Conservation (phyloP, 2,329 filamentous ascomycete species). For the Colletotrichum shisoi region DNA sequence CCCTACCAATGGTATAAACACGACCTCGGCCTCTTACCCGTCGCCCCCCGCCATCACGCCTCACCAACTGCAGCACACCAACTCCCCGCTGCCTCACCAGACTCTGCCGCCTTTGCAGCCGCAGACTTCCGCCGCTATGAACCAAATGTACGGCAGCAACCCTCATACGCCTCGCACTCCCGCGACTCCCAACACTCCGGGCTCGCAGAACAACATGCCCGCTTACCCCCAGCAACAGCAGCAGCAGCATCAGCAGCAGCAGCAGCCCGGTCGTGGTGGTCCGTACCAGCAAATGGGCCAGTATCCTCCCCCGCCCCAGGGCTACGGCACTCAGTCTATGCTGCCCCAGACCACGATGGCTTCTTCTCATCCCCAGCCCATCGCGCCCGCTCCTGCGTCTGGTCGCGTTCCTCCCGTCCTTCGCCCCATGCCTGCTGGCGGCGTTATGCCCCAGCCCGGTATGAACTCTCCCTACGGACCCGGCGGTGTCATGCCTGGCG, state of each 20-base stretch:
- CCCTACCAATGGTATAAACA: constrained; percentile 65
- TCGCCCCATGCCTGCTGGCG: constrained; percentile 75
- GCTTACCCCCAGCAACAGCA: constrained; percentile 60
- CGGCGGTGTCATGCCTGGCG: constrained; percentile 63
- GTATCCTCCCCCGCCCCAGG: constrained; percentile 63
- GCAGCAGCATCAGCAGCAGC: constrained; percentile 45
- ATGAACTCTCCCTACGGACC: constrained; percentile 69
- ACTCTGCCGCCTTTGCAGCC: constrained; percentile 65
- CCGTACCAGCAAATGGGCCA: constrained; percentile 64
- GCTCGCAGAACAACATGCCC: constrained; percentile 61
- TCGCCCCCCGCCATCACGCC: constrained; percentile 61
- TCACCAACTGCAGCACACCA: constrained; percentile 59
- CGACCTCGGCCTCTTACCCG: constrained; percentile 59
- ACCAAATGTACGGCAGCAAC: constrained; percentile 65
- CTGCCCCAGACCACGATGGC: constrained; percentile 72
- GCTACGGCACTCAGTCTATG: constrained; percentile 67
- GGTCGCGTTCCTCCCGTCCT: constrained; percentile 66
- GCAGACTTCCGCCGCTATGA: constrained; percentile 57
- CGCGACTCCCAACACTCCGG: constrained; percentile 69
- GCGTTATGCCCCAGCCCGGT: constrained; percentile 66
- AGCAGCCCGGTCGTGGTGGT: constrained; percentile 56
- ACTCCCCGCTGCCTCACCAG: constrained; percentile 59
- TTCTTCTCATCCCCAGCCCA: constrained; percentile 76
- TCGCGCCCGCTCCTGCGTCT: constrained; percentile 73
- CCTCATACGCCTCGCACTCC: constrained; percentile 69